Base-by-base conservation (phyloP, 352 stramenopile species). In the Peronospora tabacina region DNA sequence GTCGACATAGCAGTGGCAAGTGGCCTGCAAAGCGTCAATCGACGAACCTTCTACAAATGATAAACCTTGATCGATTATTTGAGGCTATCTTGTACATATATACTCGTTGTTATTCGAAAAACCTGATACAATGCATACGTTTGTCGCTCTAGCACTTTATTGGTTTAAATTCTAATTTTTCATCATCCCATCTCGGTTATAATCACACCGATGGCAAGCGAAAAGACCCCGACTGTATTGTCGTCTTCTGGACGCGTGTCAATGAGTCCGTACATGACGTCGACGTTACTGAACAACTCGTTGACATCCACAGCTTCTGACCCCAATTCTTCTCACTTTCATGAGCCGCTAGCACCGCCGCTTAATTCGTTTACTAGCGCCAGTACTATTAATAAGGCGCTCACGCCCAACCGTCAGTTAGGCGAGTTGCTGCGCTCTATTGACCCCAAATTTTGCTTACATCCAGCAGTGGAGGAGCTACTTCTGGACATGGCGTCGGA, bases 401-500 rank as follows among this genome's bases (percentile, higher is more conserved):
- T 90, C 26, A 87, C 73, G n/a, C 75, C 75, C 10, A 82, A 84
- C 59, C 76, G 73, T 26, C 75, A 83, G 26, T 58, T 90, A 19
- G 61, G 70, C 37, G 75, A 90, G 28, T 49, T 90, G 43, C 61
- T 90, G 57, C 68, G 67, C 36, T 76, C 68, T 12, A 70, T 92
- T 36, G 82, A 89, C 30, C 69, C 79, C 16, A 79, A 80, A 54
- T 92, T 59, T 49, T 76, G 68, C 49, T 81, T 89, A 50, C 79
- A 92, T 24, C 76, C 82, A 19, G 76, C 72, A 0, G 82, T 92
- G 7, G 82, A 92, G 39, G 82, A 92, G 52, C 55, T 92, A 28
- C 52, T 92, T 24, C 63, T 92, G 20, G 79, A 89, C 43, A 90
- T 92, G 76, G 82, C 82, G 28, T 72, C 59, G 13, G 72, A 92